These are phyloP conservation scores for Colletotrichum horii DNA, from an alignment of 2,329 filamentous ascomycete genomes.

Conservation along the genomic window DNA sequence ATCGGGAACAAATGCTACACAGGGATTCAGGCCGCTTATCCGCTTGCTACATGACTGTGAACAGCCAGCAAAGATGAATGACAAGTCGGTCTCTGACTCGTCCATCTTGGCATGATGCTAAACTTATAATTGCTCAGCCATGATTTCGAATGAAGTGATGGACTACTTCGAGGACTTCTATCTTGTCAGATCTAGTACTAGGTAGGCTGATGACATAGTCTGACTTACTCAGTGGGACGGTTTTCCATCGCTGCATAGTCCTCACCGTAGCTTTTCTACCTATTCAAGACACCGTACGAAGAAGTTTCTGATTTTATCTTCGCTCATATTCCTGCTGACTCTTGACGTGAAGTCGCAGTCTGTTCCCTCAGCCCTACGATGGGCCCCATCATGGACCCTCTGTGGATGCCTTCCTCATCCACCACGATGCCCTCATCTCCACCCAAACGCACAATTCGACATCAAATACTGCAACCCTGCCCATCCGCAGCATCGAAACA, in stretches of 20 bases:
- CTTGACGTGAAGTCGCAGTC: neutral
- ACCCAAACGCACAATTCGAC: neutral
- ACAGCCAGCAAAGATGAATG: neutral
- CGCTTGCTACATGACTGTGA: neutral
- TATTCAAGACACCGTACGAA: too few relatives aligned
- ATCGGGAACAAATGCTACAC: neutral
- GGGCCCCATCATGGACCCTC: neutral
- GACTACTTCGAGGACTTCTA: too few relatives aligned
- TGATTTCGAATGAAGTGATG: too few relatives aligned
- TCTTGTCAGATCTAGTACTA: too few relatives aligned
- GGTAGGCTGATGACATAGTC: too few relatives aligned
- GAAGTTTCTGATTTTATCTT: too few relatives aligned
- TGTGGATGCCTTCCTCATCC: neutral
- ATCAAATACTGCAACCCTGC: neutral
- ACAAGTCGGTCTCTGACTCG: neutral
- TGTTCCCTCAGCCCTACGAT: neutral
- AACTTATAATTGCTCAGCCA: too few relatives aligned
- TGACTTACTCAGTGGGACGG: too few relatives aligned
- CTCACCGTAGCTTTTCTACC: too few relatives aligned
- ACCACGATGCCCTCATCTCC: neutral
- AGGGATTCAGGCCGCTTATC: neutral
- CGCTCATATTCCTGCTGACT: neutral
- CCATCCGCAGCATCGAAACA: accelerated
- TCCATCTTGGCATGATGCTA: too few relatives aligned
- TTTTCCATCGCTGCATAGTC: too few relatives aligned